These are phyloP conservation scores for Boletales sp. DNA, from an alignment of 768 basidiomycete species.

Conservation along the genomic window DNA sequence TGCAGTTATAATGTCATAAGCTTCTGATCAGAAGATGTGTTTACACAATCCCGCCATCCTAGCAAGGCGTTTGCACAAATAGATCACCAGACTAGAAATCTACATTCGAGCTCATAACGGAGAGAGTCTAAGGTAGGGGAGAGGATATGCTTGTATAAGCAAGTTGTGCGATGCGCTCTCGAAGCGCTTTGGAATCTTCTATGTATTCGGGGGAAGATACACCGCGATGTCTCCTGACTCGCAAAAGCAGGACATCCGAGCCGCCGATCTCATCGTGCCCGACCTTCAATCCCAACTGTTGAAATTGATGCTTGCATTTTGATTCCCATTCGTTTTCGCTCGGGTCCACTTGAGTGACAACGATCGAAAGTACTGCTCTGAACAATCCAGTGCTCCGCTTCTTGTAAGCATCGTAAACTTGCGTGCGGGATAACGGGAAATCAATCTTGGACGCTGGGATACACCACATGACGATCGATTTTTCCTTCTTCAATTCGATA, in stretches of 20 bases:
- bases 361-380: background rate
- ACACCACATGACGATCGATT: background rate
- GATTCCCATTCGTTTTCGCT: background rate
- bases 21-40: too few relatives aligned
- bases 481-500: background rate
- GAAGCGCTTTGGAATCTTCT: background rate
- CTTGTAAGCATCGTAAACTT: background rate
- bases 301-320: background rate
- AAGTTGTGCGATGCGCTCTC: conserved; percentile 1
- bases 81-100: too few relatives aligned
- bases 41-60: too few relatives aligned
- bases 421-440: background rate
- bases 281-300: background rate
- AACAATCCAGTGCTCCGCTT: too few relatives aligned
- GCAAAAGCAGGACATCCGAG: background rate
- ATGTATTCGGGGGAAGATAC: background rate
- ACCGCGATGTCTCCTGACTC: background rate
- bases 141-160: background rate
- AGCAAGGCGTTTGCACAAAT: too few relatives aligned
- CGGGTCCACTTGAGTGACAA: background rate
- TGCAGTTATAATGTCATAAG: too few relatives aligned
- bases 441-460: background rate
- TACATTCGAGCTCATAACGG: too few relatives aligned
- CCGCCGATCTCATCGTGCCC: background rate
- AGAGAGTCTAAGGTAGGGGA: too few relatives aligned